Evolutionary conservation across 2,329 filamentous ascomycete genomes (phyloP).

Genomic region (Hypoxylon sp.): DNA sequence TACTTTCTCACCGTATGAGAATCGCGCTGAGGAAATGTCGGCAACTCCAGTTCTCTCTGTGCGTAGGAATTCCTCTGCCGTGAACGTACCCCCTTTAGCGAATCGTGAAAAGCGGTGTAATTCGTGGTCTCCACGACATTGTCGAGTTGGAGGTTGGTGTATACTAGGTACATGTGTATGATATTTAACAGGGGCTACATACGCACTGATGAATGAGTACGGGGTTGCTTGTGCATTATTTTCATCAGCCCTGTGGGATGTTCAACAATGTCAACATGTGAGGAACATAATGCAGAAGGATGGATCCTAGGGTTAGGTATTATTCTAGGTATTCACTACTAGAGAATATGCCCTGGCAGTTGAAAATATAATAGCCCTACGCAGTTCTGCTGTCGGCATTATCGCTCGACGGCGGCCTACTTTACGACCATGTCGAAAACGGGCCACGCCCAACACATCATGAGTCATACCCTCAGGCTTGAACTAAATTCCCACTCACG

Average conservation of each 20-base stretch:
- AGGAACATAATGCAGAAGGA: constrained; percentile 15
- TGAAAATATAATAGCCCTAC: constrained; percentile 18
- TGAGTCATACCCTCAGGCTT: constrained; percentile 41
- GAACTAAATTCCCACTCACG: constrained; percentile 25
- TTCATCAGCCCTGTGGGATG: constrained; percentile 41
- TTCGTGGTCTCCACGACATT: constrained; percentile 26
- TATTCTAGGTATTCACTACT: constrained; percentile 21
- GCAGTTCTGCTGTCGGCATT: constrained; percentile 21
- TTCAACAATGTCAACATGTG: constrained; percentile 28
- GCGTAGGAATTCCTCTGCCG: constrained; percentile 5
- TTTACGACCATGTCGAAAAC: constrained; percentile 29
- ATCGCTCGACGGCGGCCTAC: constrained; percentile 20
- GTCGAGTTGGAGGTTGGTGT: constrained; percentile 17
- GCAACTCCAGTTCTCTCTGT: constrained; percentile 12
- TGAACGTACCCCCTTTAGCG: constrained; percentile 12
- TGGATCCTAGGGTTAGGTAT: constrained; percentile 28
- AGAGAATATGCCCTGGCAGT: constrained; percentile 26
- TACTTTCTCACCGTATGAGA: constrained; percentile 27
- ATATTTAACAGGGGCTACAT: constrained; percentile 31
- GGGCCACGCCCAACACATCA: constrained; percentile 37
- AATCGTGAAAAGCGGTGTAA: constrained; percentile 30
- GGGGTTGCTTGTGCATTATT: constrained; percentile 34
- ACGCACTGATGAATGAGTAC: constrained; percentile 30
- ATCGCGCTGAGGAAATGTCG: constrained; percentile 30
- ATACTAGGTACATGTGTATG: constrained; percentile 8